Evolutionary conservation across 805 yeast genomes (phyloP).

Genomic region (Spathaspora gorwiae): DNA sequence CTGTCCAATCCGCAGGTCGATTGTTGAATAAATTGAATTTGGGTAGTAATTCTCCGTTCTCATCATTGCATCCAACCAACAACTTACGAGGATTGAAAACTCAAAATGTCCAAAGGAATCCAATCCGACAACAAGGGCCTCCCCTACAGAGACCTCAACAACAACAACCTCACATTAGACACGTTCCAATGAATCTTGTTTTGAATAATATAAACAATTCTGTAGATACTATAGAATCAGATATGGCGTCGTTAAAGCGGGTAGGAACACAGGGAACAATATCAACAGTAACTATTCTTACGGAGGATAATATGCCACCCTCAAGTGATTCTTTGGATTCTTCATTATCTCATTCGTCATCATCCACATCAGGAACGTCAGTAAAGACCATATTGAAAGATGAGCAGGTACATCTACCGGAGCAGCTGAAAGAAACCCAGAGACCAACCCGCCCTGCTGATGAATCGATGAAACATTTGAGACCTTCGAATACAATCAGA

Average conservation of each 20-base stretch:
- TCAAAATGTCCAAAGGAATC: background rate
- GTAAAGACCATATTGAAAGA: background rate
- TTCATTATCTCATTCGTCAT: background rate
- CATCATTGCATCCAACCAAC: background rate
- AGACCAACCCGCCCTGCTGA: background rate
- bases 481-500: slow-evolving; percentile 1
- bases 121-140: background rate
- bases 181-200: slow-evolving; percentile 16
- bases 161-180: slow-evolving; percentile 9
- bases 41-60: slow-evolving; percentile 11
- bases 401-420: background rate
- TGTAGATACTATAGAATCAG: slow-evolving; percentile 22
- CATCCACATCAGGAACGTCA: slow-evolving; percentile 2
- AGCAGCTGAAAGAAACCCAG: background rate
- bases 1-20: slow-evolving; percentile 22
- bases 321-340: background rate
- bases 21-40: slow-evolving; percentile 25
- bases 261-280: background rate
- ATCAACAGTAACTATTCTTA: slow-evolving; percentile 3
- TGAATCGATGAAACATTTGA: background rate
- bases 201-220: slow-evolving; percentile 20
- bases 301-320: background rate
- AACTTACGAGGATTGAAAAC: slow-evolving; percentile 3
- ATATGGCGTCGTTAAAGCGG: slow-evolving; percentile 10
- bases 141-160: background rate